These are phyloP conservation scores for Backusella tuberculispora DNA, from an alignment of 192 early-diverging fungal species.

Conservation along the genomic window DNA sequence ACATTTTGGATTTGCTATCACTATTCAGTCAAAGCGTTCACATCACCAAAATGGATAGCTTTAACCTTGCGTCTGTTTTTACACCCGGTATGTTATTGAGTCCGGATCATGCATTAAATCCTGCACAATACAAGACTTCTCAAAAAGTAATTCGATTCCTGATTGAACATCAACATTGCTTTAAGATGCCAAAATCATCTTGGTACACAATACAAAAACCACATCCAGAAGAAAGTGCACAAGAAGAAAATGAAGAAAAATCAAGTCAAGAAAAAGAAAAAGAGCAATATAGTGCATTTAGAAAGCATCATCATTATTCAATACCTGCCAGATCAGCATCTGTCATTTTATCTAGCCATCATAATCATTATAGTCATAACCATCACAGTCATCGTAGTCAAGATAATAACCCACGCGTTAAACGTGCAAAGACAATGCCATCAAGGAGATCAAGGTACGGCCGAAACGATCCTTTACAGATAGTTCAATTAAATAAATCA, in stretches of 20 bases:
- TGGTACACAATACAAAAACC: background rate
- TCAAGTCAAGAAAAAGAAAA: background rate
- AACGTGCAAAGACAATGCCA: conserved; percentile 28
- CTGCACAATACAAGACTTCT: conserved; percentile 70
- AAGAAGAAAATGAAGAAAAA: background rate
- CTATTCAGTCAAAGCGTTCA: conserved; percentile 50
- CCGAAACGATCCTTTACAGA: background rate
- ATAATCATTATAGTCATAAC: background rate
- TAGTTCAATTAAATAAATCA: conserved; percentile 23
- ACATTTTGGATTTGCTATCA: conserved; percentile 66
- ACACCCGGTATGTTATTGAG: conserved; percentile 72
- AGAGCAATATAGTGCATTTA: background rate
- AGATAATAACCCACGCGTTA: background rate
- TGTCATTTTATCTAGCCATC: background rate
- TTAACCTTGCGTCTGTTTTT: conserved; percentile 75
- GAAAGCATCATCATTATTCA: background rate
- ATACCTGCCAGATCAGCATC: background rate
- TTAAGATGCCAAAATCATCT: conserved; percentile 34
- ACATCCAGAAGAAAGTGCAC: background rate
- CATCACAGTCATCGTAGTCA: background rate
- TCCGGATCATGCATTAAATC: conserved; percentile 64
- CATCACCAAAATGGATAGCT: conserved; percentile 67
- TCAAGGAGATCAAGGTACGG: conserved; percentile 14
- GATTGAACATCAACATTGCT: conserved; percentile 58
- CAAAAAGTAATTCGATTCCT: conserved; percentile 72